A percentile compares a stretch with the other conserved stretches of the same genome.
These are phyloP conservation scores for Waitea zeae DNA, from an alignment of 1,284 basidiomycete genomes.

Conservation along the genomic window DNA sequence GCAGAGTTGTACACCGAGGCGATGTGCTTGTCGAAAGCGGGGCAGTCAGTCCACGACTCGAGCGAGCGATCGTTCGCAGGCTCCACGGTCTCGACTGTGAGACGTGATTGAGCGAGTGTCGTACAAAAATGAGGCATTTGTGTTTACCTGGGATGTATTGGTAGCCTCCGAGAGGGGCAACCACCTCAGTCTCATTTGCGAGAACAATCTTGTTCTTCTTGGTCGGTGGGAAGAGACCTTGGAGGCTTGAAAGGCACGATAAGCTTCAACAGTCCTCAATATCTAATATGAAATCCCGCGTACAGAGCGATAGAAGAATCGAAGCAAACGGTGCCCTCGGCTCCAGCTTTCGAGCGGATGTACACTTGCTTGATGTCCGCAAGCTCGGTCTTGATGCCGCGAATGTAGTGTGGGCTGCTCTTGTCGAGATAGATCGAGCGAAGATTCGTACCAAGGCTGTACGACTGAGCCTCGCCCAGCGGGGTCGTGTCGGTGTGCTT, in stretches of 20 bases:
- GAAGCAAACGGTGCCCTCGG: constrained; percentile 72
- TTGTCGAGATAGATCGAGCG: constrained; percentile 53
- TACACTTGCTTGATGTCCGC: constrained; percentile 57
- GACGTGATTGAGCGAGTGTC: constrained; percentile 1
- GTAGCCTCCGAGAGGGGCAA: constrained; percentile 70
- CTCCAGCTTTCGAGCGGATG: constrained; percentile 66
- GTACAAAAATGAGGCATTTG: neutral
- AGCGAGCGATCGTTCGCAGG: constrained; percentile 69
- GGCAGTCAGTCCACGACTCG: constrained; percentile 75
- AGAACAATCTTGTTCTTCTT: constrained; percentile 49
- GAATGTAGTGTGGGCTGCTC: constrained; percentile 46
- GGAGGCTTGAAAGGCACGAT: no score
- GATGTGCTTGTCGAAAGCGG: constrained; percentile 41
- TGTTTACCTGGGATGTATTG: constrained; percentile 58
- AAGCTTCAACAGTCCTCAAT: no score
- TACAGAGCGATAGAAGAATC: constrained; percentile 66
- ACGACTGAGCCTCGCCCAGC: constrained; percentile 67
- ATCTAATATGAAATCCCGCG: no score
- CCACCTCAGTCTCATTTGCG: constrained; percentile 59
- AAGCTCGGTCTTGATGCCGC: constrained; percentile 45
- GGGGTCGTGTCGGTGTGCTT: constrained; percentile 67
- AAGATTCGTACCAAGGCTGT: constrained; percentile 50
- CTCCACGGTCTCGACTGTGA: constrained; percentile 61
- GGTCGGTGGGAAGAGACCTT: constrained; percentile 68
- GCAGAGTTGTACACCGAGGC: constrained; percentile 35